These are phyloP conservation scores for Neophaeococcomyces mojaviensis DNA, from an alignment of 2,329 filamentous ascomycete genomes.

Conservation along the genomic window DNA sequence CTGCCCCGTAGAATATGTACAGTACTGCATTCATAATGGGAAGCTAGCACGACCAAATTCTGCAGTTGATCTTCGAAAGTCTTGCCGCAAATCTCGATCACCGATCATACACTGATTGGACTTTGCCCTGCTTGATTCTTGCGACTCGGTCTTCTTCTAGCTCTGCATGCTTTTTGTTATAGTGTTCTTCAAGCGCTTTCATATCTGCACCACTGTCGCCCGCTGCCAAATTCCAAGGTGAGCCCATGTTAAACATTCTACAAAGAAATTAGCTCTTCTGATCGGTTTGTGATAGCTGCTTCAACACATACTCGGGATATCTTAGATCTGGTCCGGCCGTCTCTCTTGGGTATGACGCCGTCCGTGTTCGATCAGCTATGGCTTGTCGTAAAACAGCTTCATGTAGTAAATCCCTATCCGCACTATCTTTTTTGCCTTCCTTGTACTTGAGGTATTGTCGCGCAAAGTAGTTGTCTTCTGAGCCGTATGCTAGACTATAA, in stretches of 20 bases:
- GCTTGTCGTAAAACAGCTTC: conserved; percentile 56
- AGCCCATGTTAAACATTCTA: conserved; percentile 56
- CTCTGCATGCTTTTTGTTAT: conserved; percentile 50
- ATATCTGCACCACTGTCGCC: conserved; percentile 53
- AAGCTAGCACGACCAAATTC: no score
- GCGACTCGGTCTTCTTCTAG: conserved; percentile 50
- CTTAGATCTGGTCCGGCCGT: conserved; percentile 44
- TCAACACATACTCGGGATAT: conserved; percentile 54
- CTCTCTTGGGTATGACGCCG: conserved; percentile 41
- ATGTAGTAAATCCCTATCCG: conserved; percentile 50
- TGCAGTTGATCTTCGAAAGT: no score
- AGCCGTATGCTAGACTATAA: conserved; percentile 31
- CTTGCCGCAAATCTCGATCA: no score
- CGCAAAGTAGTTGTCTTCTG: conserved; percentile 14
- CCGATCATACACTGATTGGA: conserved; percentile 34
- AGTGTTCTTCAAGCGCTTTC: conserved; percentile 54
- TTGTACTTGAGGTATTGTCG: conserved; percentile 17
- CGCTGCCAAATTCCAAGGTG: conserved; percentile 57
- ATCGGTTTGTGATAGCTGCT: conserved; percentile 13
- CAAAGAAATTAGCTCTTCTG: conserved; percentile 5
- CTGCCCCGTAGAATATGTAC: no score
- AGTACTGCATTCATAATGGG: no score
- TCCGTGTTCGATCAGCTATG: conserved; percentile 54
- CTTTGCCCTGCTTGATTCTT: conserved; percentile 35
- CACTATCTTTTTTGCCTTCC: conserved; percentile 43